A percentile compares a stretch with the other conserved stretches of the same genome.
Conservation (phyloP, 768 basidiomycete genomes). For the Mycena crocata region DNA sequence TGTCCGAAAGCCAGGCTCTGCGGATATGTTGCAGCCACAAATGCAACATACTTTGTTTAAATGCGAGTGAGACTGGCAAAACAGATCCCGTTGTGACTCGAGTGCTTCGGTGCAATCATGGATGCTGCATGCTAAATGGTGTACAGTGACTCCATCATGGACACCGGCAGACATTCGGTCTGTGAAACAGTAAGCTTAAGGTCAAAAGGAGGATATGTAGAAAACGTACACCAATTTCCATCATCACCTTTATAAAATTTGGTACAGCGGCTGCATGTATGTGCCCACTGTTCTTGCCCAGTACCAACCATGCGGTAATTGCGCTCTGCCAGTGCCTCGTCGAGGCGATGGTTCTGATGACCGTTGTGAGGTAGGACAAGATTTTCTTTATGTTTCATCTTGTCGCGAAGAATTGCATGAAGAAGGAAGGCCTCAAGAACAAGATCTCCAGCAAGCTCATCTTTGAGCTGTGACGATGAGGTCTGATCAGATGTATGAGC, state of each 20-base stretch:
- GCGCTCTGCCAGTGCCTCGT: neutral
- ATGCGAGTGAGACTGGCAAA: constrained; percentile 24
- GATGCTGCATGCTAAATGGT: constrained; percentile 38
- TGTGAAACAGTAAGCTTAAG: neutral
- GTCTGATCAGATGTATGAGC: neutral
- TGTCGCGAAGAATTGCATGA: constrained; percentile 5
- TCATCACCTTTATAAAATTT: neutral
- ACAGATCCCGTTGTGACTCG: constrained; percentile 22
- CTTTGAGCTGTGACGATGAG: neutral
- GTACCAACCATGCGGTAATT: constrained; percentile 22
- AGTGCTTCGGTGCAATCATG: constrained; percentile 25
- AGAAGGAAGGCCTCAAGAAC: neutral
- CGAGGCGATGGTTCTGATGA: neutral
- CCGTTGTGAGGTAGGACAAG: constrained; percentile 12
- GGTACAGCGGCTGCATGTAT: constrained; percentile 15
- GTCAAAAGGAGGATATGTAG: neutral
- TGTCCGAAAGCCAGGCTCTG: neutral
- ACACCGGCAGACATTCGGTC: constrained; percentile 29
- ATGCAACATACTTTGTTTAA: constrained; percentile 10
- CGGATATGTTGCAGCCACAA: constrained; percentile 10
- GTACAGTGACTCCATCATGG: constrained; percentile 41
- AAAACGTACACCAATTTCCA: constrained; percentile 9
- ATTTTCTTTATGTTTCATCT: neutral
- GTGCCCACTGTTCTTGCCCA: constrained; percentile 19
- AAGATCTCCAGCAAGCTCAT: neutral